Evolutionary conservation across 352 stramenopile genomes (phyloP).

Genomic region (Phytophthora vignae): DNA sequence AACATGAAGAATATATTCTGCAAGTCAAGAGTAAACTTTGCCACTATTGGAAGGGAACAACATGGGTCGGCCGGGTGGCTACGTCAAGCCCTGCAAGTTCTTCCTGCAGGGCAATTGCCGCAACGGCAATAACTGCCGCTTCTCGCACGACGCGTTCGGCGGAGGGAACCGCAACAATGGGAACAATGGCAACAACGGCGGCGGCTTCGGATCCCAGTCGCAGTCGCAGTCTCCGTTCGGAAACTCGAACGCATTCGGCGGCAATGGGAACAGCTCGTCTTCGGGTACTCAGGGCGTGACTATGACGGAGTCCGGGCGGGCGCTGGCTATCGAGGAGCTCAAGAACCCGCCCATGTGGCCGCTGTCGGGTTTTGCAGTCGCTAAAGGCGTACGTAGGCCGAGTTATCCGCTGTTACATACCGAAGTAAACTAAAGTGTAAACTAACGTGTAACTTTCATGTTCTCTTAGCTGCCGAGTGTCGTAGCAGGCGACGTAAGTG

Average conservation of each 20-base stretch:
- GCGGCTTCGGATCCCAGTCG: slow-evolving; percentile 17
- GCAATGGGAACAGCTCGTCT: slow-evolving; percentile 8
- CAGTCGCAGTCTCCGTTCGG: slow-evolving; percentile 33
- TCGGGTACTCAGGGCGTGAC: slow-evolving; percentile 14
- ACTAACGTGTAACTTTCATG: slow-evolving; percentile 12
- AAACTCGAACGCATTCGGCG: slow-evolving; percentile 1
- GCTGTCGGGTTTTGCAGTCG: slow-evolving; percentile 70
- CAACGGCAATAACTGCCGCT: slow-evolving; percentile 76
- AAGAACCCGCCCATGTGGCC: slow-evolving; percentile 58
- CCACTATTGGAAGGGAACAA: neutral
- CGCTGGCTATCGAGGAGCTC: slow-evolving; percentile 68
- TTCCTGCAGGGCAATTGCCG: slow-evolving; percentile 75
- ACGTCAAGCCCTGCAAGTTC: slow-evolving; percentile 66
- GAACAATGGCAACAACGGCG: slow-evolving; percentile 14
- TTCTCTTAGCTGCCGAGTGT: slow-evolving; percentile 57
- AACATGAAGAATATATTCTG: neutral
- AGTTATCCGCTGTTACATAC: neutral
- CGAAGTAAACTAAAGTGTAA: neutral
- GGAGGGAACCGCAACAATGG: neutral
- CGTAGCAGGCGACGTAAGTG: slow-evolving; percentile 66
- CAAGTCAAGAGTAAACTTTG: neutral
- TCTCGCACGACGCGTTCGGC: slow-evolving; percentile 53
- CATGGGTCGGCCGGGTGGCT: slow-evolving; percentile 29
- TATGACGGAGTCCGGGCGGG: slow-evolving; percentile 59
- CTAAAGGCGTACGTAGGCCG: slow-evolving; percentile 59